Evolutionary conservation across 331 rosid genomes (phyloP).

Genomic region (Acacia concinna): DNA sequence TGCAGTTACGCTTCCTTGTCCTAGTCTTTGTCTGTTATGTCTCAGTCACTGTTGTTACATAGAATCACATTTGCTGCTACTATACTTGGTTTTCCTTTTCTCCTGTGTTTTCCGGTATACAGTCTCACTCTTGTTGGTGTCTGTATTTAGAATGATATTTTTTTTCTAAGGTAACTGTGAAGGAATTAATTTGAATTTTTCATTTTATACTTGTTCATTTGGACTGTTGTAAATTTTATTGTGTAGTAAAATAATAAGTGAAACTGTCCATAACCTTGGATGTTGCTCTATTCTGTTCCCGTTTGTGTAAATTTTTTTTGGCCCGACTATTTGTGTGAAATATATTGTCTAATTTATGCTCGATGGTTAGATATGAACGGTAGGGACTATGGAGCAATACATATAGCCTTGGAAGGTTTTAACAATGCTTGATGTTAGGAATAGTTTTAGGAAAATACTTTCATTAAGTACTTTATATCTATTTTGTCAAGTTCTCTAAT

Average conservation of each 20-base stretch:
- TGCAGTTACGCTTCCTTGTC: background rate
- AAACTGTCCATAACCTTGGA: background rate
- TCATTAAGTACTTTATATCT: no score
- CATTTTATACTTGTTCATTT: slow-evolving; percentile 15
- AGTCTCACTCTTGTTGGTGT: slow-evolving; percentile 2
- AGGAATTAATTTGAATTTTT: slow-evolving; percentile 5
- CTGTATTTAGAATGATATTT: slow-evolving; percentile 25
- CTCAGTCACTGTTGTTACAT: background rate
- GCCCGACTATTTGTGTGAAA: background rate
- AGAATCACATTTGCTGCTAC: slow-evolving; percentile 27
- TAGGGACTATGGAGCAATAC: background rate
- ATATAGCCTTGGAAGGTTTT: background rate
- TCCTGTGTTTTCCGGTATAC: background rate
- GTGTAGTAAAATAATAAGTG: background rate
- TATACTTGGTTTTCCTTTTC: background rate
- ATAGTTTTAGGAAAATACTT: no score
- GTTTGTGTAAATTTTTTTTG: background rate
- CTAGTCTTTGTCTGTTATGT: background rate
- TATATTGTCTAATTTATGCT: background rate
- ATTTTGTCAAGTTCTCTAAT: no score
- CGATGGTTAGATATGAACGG: background rate
- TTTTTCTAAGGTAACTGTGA: background rate
- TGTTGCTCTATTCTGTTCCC: background rate
- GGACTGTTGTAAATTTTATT: background rate
- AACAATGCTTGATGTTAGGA: background rate